Conservation (phyloP, 345 rosid species). For the Rhodomyrtus tomentosa region DNA sequence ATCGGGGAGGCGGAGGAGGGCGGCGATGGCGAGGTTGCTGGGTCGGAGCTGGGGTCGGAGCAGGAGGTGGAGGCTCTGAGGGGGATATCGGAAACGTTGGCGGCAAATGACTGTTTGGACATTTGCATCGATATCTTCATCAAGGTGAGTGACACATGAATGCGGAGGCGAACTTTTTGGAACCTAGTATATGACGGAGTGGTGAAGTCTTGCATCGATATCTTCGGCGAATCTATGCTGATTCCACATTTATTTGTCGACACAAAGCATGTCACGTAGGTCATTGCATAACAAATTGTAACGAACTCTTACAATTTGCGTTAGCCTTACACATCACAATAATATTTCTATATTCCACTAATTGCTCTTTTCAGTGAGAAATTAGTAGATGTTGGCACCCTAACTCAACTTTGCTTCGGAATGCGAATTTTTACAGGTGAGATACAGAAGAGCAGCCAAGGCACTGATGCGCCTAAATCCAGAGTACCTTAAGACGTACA, state of each 20-base stretch:
- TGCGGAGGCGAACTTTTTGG: background rate
- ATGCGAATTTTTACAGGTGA: conserved; percentile 15
- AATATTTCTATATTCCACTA: background rate
- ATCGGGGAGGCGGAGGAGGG: conserved; percentile 9
- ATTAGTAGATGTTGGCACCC: background rate
- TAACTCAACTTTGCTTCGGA: background rate
- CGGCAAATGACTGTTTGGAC: conserved; percentile 54
- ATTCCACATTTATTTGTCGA: background rate
- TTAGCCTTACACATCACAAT: background rate
- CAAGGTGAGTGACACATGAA: conserved; percentile 17
- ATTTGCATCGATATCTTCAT: conserved; percentile 53
- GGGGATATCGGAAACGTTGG: conserved; percentile 32
- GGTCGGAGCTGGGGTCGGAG: conserved; percentile 32
- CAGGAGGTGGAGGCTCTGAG: conserved; percentile 31
- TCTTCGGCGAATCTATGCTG: background rate
- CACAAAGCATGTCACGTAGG: no score
- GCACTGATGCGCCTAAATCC: conserved; percentile 47
- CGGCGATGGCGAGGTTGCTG: conserved; percentile 3
- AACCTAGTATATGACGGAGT: background rate
- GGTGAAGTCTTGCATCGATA: background rate
- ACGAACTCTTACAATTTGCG: background rate
- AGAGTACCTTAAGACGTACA: conserved; percentile 36
- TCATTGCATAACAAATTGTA: background rate
- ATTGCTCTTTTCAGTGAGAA: background rate
- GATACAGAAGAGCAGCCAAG: conserved; percentile 55